Conservation (phyloP, 345 rosid genomes). For the Anacardium occidentale region DNA sequence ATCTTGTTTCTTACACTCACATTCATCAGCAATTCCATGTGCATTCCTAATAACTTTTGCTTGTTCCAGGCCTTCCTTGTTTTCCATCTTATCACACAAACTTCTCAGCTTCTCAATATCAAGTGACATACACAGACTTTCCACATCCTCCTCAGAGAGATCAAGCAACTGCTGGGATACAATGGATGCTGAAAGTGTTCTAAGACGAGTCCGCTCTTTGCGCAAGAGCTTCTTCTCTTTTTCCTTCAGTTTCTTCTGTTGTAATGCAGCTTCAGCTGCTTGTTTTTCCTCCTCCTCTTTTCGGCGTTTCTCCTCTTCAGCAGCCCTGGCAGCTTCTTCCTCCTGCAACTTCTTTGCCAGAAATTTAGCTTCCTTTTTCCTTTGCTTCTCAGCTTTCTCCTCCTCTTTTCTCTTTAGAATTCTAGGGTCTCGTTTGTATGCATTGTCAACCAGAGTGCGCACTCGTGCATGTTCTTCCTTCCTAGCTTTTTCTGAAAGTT, state of each 20-base stretch:
- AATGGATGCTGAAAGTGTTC: slow-evolving; percentile 66
- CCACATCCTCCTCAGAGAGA: slow-evolving; percentile 71
- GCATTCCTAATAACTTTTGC: slow-evolving; percentile 67
- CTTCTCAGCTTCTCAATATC: slow-evolving; percentile 60
- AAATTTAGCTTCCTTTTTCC: slow-evolving; percentile 78
- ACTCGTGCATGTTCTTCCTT: slow-evolving; percentile 91
- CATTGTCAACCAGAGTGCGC: slow-evolving; percentile 86
- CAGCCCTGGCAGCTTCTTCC: slow-evolving; percentile 82
- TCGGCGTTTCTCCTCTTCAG: slow-evolving; percentile 71
- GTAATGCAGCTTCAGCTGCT: slow-evolving; percentile 80
- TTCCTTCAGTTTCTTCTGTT: slow-evolving; percentile 82
- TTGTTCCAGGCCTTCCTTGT: slow-evolving; percentile 53
- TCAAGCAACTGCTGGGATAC: slow-evolving; percentile 55
- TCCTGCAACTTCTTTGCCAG: slow-evolving; percentile 82
- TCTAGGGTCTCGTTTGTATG: slow-evolving; percentile 89
- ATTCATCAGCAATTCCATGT: slow-evolving; percentile 32
- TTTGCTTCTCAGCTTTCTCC: slow-evolving; percentile 85
- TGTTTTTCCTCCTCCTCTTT: slow-evolving; percentile 79
- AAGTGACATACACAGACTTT: slow-evolving; percentile 74
- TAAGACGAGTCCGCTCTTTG: slow-evolving; percentile 82
- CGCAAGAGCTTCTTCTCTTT: slow-evolving; percentile 93
- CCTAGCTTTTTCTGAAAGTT: slow-evolving; percentile 76
- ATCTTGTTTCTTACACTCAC: slow-evolving; percentile 41
- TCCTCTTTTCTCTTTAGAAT: slow-evolving; percentile 78
- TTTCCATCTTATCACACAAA: slow-evolving; percentile 75